Evolutionary conservation across 1,284 basidiomycete genomes (phyloP).

Genomic region (Polyporus tsugae): DNA sequence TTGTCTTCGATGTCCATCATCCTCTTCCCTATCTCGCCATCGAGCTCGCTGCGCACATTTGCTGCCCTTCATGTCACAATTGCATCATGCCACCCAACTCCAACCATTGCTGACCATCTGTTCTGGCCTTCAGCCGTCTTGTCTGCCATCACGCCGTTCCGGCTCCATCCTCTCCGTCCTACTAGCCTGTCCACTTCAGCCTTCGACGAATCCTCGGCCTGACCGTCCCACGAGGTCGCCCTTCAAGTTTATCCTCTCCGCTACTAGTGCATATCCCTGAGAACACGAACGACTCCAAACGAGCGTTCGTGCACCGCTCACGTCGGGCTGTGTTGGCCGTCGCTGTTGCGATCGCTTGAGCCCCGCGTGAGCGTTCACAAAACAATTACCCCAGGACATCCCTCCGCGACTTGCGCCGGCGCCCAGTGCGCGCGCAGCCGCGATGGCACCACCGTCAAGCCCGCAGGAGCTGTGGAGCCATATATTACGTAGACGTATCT

Average conservation of each 20-base stretch:
- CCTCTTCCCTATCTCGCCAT: background rate
- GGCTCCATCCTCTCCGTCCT: background rate
- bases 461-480: background rate
- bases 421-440: background rate
- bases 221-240: too few relatives aligned
- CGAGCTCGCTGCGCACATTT: background rate
- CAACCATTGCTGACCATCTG: background rate
- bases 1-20: background rate
- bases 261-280: background rate
- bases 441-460: background rate
- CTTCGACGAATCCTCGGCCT: too few relatives aligned
- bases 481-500: background rate
- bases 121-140: background rate
- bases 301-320: background rate
- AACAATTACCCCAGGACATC: constrained; percentile 26
- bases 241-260: too few relatives aligned
- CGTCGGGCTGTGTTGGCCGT: too few relatives aligned
- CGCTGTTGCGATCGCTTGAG: background rate
- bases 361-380: background rate
- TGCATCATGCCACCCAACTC: background rate
- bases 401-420: background rate
- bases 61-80: background rate
- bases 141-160: background rate
- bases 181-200: too few relatives aligned
- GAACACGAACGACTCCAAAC: background rate